Base-by-base conservation (phyloP, 208 protist species). In the Leishmania tarentolae region DNA sequence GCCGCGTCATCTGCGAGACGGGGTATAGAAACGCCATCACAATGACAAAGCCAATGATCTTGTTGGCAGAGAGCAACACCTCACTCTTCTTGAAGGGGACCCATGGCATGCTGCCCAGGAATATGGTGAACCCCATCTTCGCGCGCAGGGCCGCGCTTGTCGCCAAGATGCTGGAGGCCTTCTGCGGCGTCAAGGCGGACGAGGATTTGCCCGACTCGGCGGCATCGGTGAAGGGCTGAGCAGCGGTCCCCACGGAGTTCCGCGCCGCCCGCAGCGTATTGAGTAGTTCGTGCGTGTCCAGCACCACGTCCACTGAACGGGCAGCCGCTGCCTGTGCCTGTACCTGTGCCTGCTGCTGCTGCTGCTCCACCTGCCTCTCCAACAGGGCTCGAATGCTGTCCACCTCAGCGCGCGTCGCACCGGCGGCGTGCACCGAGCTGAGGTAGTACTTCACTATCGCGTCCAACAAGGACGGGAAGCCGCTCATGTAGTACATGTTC, bases 401-500 rank as follows among this genome's bases (percentile, higher is more conserved):
- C 31, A 31, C 68, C 40, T 81, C 69, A 31, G 44, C 56, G 8
- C 35, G 47, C 35, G 47, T 52, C 28, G 70, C 50, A 15, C 73
- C 50, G 15, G 66, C 79, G 31, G 47, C 56, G 37, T 44, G 19
- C 19, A 69, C 53, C 0, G 77, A 65, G n/a, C 6, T 44, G 19
- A 93, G 61, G 50, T 83, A 90, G 76, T 92, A 94, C 57, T 94
- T 83, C 56, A 84, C 83, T n/a, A 96, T 37, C 46, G 75, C 56
- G 44, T 86, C 83, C 79, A 95, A 84, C 68, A 96, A 66, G 13
- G 89, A 87, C n/a, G 88, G 24, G 80, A 88, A 95, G 6, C 93
- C 93, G 17, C 90, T 94, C 21, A 78, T n/a, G 65, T 92, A 70
- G 82, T 94, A 96, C 84, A 92, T 87, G 74, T 91, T 87, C 0